Evolutionary conservation across 1,139 yeast genomes (phyloP), one percentile per base, ranked within the genome.

Genomic region (Magnusiomyces magnusii): DNA sequence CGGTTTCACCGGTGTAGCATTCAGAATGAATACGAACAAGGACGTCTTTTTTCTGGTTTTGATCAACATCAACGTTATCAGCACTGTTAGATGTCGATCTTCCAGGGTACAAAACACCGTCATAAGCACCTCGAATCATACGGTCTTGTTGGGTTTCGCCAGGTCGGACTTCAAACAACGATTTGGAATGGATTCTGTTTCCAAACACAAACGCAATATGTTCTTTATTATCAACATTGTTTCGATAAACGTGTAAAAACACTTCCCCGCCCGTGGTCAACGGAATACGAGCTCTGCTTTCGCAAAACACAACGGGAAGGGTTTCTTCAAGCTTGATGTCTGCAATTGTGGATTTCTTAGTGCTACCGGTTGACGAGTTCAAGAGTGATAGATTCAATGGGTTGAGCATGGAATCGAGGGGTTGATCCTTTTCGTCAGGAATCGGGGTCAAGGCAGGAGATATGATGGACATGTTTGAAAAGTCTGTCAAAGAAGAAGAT

Each of bases 1-100:
- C 98, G 1, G 97, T 93, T 71, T 95, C 99, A 5, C 99, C 99
- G 0, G 99, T 95, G 75, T 93, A 95, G 73, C 99, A 95, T 71
- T 95, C 99, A 3, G 96, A 88, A 71, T 95, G 99, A 65, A 95
- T 91, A 63, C 99, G 80, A 64, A 86, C 83, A 71, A 90, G 68
- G 63, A 88, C 76, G 59, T 70, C 74, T 51, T 49, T n/a, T 39
- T n/a, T 24, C 36, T 24, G 36, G 13, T 49, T 24, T 7, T 31
- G 47, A 7, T 31, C 27, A 10, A 23, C 21, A 31, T 3, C 23
- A 17, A 3, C 15, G 13, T 5, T 21, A 3, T 49, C 24, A 17
- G 19, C 21, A 3, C 13, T 7, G 21, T 27, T 3, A 61, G 64
- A 0, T 95, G 95, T 3, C 76, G 69, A 27, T 63, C 99, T 78